These are phyloP conservation scores for Penicillium frequentans DNA, from an alignment of 2,329 filamentous ascomycete species.

Conservation along the genomic window DNA sequence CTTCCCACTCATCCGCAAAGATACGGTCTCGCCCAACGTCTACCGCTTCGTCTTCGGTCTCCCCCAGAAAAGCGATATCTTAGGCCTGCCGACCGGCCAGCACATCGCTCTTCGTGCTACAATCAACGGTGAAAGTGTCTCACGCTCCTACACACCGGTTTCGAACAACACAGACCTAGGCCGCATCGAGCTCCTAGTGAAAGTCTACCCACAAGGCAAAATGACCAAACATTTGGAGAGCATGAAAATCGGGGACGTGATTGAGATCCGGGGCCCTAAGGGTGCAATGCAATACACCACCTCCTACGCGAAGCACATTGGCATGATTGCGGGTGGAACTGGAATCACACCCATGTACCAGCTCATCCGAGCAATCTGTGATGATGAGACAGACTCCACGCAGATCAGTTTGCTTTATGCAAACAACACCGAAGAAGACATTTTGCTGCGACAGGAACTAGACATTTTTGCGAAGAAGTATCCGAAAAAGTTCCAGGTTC, in stretches of 20 bases:
- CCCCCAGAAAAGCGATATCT: conserved; percentile 44
- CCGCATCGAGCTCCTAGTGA: conserved; percentile 35
- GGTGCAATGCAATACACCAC: conserved; percentile 37
- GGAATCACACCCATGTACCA: conserved; percentile 58
- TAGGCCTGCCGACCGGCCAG: conserved; percentile 59
- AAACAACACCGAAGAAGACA: conserved; percentile 60
- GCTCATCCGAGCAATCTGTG: conserved; percentile 63
- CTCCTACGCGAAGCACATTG: conserved; percentile 28
- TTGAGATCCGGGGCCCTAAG: conserved; percentile 39
- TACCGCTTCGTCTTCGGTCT: conserved; percentile 52
- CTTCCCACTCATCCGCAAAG: conserved; percentile 43
- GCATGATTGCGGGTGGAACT: conserved; percentile 43
- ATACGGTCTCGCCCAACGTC: conserved; percentile 24
- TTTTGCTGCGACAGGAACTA: conserved; percentile 58
- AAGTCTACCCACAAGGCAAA: conserved; percentile 21
- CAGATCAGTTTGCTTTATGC: conserved; percentile 60
- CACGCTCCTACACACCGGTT: conserved; percentile 55
- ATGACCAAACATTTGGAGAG: not conserved
- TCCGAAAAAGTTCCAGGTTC: conserved; percentile 41
- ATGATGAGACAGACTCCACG: conserved; percentile 60
- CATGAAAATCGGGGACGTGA: not conserved
- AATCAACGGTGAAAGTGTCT: conserved; percentile 48
- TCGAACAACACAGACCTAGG: conserved; percentile 37
- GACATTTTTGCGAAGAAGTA: conserved; percentile 54
- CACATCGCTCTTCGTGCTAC: conserved; percentile 55